Conservation (phyloP, 176 grass and related monocot genomes). For the Carex pumila region DNA sequence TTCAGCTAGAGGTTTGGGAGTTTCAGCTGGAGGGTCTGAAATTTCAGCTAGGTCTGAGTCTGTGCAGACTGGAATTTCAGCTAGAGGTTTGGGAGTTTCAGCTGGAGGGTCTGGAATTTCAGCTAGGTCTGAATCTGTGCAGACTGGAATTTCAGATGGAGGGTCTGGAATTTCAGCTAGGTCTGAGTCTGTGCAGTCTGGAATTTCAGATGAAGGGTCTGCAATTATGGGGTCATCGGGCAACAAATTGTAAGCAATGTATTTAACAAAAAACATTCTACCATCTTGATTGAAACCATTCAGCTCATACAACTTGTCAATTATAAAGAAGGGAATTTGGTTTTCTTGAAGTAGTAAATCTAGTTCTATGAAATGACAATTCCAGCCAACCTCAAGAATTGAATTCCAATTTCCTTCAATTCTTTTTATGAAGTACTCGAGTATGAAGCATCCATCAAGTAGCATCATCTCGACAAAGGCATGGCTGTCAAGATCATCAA, state of each 20-base stretch:
- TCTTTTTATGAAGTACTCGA: slow-evolving; percentile 9
- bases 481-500: not conserved
- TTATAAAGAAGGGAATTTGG: not conserved
- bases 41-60: too few relatives aligned
- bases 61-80: too few relatives aligned
- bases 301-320: slow-evolving; percentile 11
- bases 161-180: too few relatives aligned
- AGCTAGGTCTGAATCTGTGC: too few relatives aligned
- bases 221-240: fast-evolving
- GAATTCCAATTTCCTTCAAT: not conserved
- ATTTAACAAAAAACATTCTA: not conserved
- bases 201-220: too few relatives aligned
- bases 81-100: too few relatives aligned
- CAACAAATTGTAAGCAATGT: not conserved
- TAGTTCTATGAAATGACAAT: not conserved
- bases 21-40: too few relatives aligned
- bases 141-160: too few relatives aligned
- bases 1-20: fast-evolving
- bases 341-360: not conserved
- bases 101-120: too few relatives aligned
- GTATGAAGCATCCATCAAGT: slow-evolving; percentile 10
- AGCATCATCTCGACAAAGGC: slow-evolving; percentile 17
- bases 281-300: too few relatives aligned
- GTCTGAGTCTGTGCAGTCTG: too few relatives aligned
- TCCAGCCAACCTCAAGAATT: not conserved